Evolutionary conservation across 345 rosid genomes (phyloP), one percentile per base, ranked within the genome.

Genomic region (Syzygium jambos): DNA sequence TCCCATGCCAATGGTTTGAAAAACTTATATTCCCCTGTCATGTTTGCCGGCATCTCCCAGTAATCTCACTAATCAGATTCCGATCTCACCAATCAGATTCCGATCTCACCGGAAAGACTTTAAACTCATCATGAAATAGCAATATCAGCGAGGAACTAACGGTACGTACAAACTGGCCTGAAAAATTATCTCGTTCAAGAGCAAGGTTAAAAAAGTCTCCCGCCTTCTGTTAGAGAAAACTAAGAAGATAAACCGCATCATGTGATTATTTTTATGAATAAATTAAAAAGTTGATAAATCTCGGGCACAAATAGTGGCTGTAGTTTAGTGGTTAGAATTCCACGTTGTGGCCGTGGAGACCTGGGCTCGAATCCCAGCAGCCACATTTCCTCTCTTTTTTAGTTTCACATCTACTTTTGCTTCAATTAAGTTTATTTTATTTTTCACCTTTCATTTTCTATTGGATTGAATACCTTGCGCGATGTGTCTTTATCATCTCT

Each of bases 301-400:
- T 6, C 3, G 4, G 17, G 2, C 2, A 61, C 19, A n/a, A 1
- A 0, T 8, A 0, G 95, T 91, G 94, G 94, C 93, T 94, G 96
- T 92, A 94, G 97, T 93, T 95, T 94, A 93, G 98, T 94, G 96
- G 97, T 93, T 14, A 94, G 94, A 95, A 93, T 93, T 92, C 91
- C 93, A 93, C 93, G 95, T 94, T 94, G 95, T 96, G 96, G 95
- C 96, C 95, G 94, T 96, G 92, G 94, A 93, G 98, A 95, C 94
- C 95, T 94, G 93, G 95, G 96, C 95, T 95, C 94, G 96, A 96
- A 93, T 95, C 97, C 96, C 93, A 96, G 93, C 95, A 95, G 97
- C 97, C 96, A 93, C 95, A 94, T 3, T 25, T 34, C 2, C 3
- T 1, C 10, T 2, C 4, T 9, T 21, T 29, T 14, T 2, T 7